Evolutionary conservation across 345 rosid species (phyloP).

Genomic region (Adansonia digitata): DNA sequence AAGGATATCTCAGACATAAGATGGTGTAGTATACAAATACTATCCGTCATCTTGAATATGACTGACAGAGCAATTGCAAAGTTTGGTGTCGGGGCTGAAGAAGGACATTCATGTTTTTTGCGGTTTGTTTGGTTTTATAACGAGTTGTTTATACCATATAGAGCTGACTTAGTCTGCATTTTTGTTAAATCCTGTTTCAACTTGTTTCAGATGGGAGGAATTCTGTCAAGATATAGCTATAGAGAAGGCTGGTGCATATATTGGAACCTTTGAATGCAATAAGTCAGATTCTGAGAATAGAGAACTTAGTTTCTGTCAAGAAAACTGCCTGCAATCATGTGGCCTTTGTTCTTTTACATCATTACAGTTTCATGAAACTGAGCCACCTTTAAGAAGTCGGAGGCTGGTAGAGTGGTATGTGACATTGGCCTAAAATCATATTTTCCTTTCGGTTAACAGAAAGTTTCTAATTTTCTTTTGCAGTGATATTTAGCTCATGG

Average conservation of each 20-base stretch:
- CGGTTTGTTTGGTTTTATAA: conserved; percentile 45
- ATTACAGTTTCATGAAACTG: conserved; percentile 28
- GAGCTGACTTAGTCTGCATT: conserved; percentile 10
- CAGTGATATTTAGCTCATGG: background rate
- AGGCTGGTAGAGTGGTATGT: conserved; percentile 44
- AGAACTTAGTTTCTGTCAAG: conserved; percentile 25
- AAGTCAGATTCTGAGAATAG: conserved; percentile 20
- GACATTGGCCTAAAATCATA: conserved; percentile 10
- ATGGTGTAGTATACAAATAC: conserved; percentile 67
- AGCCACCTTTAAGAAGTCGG: conserved; percentile 41
- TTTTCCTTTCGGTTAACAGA: background rate
- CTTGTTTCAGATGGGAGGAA: conserved; percentile 70
- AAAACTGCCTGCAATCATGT: conserved; percentile 30
- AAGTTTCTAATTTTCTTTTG: conserved; percentile 11
- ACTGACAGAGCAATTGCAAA: conserved; percentile 38
- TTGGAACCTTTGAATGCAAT: conserved; percentile 32
- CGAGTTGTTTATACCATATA: background rate
- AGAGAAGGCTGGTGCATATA: conserved; percentile 63
- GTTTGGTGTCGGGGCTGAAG: conserved; percentile 47
- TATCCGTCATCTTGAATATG: conserved; percentile 46
- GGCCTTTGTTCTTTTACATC: conserved; percentile 28
- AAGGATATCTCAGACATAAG: conserved; percentile 44
- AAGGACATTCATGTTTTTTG: conserved; percentile 59
- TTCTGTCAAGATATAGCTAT: conserved; percentile 71
- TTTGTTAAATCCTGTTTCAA: conserved; percentile 14